Conservation (phyloP, 257 asterid species). For the Cordia subcordata region DNA sequence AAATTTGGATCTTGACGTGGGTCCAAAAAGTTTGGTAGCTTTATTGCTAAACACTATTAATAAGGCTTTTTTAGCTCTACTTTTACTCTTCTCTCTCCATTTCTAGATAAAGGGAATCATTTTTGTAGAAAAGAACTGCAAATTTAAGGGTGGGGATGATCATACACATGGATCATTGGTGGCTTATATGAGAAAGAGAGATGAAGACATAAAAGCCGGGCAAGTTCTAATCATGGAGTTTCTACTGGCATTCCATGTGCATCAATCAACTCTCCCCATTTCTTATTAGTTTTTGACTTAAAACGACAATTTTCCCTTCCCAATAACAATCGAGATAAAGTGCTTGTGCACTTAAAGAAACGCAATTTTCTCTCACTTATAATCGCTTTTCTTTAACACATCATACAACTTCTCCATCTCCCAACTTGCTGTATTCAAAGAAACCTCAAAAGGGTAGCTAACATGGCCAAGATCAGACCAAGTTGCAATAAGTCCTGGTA, state of each 20-base stretch:
- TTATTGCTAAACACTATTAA: too few relatives aligned
- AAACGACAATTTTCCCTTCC: constrained; percentile 15
- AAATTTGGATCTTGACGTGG: too few relatives aligned
- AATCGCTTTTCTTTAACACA: neutral
- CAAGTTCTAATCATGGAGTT: constrained; percentile 64
- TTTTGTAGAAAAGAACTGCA: too few relatives aligned
- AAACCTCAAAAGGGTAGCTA: neutral
- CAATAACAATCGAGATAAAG: constrained; percentile 35
- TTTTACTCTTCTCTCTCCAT: neutral
- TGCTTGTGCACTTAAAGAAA: constrained; percentile 8
- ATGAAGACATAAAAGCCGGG: constrained; percentile 18
- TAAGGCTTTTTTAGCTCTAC: constrained; percentile 14
- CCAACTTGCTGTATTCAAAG: constrained; percentile 13
- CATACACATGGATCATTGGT: constrained; percentile 82
- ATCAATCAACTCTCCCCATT: constrained; percentile 3
- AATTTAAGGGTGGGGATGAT: constrained; percentile 44
- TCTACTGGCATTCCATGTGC: constrained; percentile 23
- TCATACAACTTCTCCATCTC: constrained; percentile 3
- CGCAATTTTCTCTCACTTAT: constrained; percentile 3
- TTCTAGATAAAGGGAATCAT: too few relatives aligned
- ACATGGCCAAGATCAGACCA: constrained; percentile 39
- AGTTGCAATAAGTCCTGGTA: constrained; percentile 80
- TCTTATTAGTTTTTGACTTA: constrained; percentile 21
- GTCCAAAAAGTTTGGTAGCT: too few relatives aligned
- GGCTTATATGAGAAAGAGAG: constrained; percentile 35